phyloP scores from a whole-genome alignment of 176 grass and related monocot genomes.

The Carex parvula region DNA sequence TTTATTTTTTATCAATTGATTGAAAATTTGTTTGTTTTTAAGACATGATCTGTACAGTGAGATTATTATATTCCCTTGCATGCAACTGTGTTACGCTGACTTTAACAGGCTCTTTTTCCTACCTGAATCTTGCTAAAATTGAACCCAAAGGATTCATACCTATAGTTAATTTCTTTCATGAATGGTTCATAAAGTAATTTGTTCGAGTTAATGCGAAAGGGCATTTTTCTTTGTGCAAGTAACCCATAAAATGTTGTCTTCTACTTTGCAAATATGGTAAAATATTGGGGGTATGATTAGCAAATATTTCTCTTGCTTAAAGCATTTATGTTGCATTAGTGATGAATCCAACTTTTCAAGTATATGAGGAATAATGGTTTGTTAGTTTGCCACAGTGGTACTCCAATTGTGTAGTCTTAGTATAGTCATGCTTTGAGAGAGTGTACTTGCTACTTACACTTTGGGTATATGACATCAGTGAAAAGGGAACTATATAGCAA shows the following conservation, averaged over 20 bases:
- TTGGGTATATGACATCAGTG: background rate
- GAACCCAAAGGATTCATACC: background rate
- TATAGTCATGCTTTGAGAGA: constrained; percentile 1
- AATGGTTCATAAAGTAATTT: background rate
- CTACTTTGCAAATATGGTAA: background rate
- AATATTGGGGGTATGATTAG: background rate
- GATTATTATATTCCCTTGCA: background rate
- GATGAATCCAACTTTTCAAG: background rate
- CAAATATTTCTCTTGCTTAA: background rate
- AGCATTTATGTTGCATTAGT: background rate
- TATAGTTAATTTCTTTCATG: background rate
- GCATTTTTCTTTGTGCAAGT: background rate
- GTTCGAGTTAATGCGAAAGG: background rate
- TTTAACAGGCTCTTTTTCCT: background rate
- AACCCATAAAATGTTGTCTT: background rate
- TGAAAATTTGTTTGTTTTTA: background rate
- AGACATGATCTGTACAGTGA: background rate
- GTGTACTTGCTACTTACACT: background rate
- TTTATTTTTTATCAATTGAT: background rate
- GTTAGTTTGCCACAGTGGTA: background rate
- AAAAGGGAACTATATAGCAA: background rate
- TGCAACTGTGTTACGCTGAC: background rate
- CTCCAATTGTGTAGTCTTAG: background rate
- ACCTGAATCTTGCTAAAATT: background rate
- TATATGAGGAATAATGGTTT: background rate